Evolutionary conservation across 169 alveolate species (phyloP).

Genomic region (Eimeria praecox): DNA sequence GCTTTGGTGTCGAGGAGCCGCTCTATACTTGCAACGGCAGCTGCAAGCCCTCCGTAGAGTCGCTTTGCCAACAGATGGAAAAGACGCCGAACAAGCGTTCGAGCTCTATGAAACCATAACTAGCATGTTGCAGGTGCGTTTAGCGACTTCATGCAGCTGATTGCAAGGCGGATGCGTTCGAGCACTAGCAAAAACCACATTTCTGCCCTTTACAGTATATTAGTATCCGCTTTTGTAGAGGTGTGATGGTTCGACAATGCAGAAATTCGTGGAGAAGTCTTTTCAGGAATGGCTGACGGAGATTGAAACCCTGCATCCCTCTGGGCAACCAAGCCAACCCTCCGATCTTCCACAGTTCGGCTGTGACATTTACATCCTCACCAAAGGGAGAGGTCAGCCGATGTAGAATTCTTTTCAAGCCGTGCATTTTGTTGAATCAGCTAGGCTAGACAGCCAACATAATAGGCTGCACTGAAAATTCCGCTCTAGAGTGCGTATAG

Average conservation of each 20-base stretch:
- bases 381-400: constrained; percentile 48
- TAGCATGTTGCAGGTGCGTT: constrained; percentile 42
- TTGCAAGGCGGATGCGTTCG: background rate
- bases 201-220: background rate
- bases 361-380: constrained; percentile 44
- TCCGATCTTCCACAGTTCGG: constrained; percentile 74
- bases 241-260: background rate
- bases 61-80: constrained; percentile 46
- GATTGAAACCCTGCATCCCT: constrained; percentile 74
- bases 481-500: background rate
- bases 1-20: constrained; percentile 84
- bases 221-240: background rate
- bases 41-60: constrained; percentile 25
- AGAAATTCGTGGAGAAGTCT: constrained; percentile 78
- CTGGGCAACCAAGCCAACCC: constrained; percentile 62
- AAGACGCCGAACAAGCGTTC: constrained; percentile 52
- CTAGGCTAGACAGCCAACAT: background rate
- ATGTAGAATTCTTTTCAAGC: background rate
- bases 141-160: background rate
- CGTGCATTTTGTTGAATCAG: background rate
- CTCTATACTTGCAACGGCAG: constrained; percentile 82
- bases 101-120: constrained; percentile 28
- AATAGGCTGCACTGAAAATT: background rate
- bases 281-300: constrained; percentile 81
- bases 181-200: background rate